A percentile compares a stretch with the other conserved stretches of the same genome.
These are phyloP conservation scores for Phytophthora rubi DNA, from an alignment of 352 stramenopile species.

Conservation along the genomic window DNA sequence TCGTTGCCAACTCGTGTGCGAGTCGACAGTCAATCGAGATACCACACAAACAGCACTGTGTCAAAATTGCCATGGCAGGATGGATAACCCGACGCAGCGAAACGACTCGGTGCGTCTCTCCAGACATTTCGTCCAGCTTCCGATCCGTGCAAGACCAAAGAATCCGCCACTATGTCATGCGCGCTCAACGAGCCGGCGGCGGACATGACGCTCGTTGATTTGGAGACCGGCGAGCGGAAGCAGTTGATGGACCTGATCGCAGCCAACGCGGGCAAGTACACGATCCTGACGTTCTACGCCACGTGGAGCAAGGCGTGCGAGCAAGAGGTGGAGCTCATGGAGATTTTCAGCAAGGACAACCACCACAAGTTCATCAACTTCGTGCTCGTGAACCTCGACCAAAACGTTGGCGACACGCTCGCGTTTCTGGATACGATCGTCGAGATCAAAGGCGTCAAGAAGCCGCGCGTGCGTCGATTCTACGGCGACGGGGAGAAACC, in stretches of 20 bases:
- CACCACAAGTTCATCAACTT: conserved; percentile 62
- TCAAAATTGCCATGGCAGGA: neutral
- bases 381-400: conserved; percentile 67
- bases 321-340: conserved; percentile 60
- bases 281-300: conserved; percentile 66
- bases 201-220: conserved; percentile 56
- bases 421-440: conserved; percentile 55
- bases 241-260: conserved; percentile 43
- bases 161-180: conserved; percentile 45
- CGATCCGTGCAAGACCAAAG: conserved; percentile 1
- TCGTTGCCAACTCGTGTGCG: no score
- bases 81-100: neutral
- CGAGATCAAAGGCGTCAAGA: conserved; percentile 30
- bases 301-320: conserved; percentile 68
- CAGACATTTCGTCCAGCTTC: neutral
- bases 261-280: conserved; percentile 40
- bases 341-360: conserved; percentile 59
- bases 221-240: conserved; percentile 53
- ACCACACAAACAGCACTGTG: neutral
- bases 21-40: neutral
- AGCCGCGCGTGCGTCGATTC: conserved; percentile 59
- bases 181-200: conserved; percentile 55
- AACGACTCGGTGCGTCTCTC: conserved; percentile 21
- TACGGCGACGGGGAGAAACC: conserved; percentile 49
- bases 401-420: conserved; percentile 59